Conservation (phyloP, 2,329 filamentous ascomycete genomes). For the Sordariomycetes sp. region DNA sequence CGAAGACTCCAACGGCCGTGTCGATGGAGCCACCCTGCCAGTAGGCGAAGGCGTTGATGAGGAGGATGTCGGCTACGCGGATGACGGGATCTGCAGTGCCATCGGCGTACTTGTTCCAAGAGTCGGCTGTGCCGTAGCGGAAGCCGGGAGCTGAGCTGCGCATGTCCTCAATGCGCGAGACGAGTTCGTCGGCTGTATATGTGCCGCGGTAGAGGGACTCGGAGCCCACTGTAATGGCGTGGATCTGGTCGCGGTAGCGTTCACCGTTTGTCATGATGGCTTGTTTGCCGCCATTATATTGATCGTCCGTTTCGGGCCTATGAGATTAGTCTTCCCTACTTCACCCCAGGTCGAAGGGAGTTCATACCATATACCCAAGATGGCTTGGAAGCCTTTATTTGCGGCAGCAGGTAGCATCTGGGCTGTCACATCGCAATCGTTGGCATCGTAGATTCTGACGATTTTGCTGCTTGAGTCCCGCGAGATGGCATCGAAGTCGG, state of each 20-base stretch:
- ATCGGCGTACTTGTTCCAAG: slow-evolving; percentile 3
- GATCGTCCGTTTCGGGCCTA: slow-evolving; percentile 3
- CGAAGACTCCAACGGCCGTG: slow-evolving; percentile 11
- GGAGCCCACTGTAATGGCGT: slow-evolving; percentile 4
- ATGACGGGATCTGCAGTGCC: slow-evolving; percentile 1
- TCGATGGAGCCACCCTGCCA: slow-evolving; percentile 3
- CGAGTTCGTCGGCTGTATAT: slow-evolving; percentile 3
- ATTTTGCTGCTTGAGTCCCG: background rate
- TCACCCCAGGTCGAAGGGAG: background rate
- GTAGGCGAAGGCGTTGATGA: slow-evolving; percentile 5
- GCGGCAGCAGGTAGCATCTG: slow-evolving; percentile 2
- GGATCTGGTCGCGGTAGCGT: slow-evolving; percentile 2
- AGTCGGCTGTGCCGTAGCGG: slow-evolving; percentile 3
- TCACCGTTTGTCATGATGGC: slow-evolving; percentile 1
- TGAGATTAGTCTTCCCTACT: background rate
- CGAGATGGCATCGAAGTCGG: slow-evolving; percentile 3
- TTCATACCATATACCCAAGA: slow-evolving; percentile 3
- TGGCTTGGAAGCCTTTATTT: slow-evolving; percentile 1
- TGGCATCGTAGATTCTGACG: slow-evolving; percentile 2
- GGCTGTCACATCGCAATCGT: slow-evolving; percentile 2
- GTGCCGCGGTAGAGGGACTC: slow-evolving; percentile 4
- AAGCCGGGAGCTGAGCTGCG: slow-evolving; percentile 1
- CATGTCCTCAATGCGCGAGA: slow-evolving; percentile 1
- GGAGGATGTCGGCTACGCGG: slow-evolving; percentile 1
- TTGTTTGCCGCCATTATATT: slow-evolving; percentile 2